Evolutionary conservation across 495 filamentous ascomycete species (phyloP).

Genomic region (Neurospora pannonica): DNA sequence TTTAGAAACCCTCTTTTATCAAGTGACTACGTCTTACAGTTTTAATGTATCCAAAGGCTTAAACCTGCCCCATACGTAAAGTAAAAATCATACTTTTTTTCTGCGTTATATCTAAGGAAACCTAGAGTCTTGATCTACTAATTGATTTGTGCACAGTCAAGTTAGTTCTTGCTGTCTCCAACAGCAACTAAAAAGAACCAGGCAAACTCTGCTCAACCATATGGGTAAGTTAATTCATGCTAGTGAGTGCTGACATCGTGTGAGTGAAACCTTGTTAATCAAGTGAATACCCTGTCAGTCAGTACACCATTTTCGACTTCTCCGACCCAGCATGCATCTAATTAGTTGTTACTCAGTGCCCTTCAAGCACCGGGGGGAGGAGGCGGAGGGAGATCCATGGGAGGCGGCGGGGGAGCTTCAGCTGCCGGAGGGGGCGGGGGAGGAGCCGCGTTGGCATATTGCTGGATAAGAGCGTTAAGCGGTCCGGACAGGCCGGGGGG

Average conservation of each 20-base stretch:
- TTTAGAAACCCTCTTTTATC: neutral
- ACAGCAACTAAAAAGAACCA: neutral
- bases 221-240: neutral
- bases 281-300: neutral
- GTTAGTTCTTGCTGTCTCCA: neutral
- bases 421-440: constrained; percentile 46
- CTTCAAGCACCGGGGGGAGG: constrained; percentile 49
- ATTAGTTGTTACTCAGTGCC: neutral
- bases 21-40: neutral
- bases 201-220: neutral
- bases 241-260: neutral
- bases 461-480: constrained; percentile 57
- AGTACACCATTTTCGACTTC: neutral
- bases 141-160: neutral
- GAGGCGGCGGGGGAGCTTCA: constrained; percentile 65
- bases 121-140: neutral
- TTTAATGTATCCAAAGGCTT: neutral
- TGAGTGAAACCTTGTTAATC: neutral
- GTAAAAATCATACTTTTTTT: neutral
- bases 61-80: neutral
- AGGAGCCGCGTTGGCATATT: constrained; percentile 49
- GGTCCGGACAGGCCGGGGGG: constrained; percentile 52
- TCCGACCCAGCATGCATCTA: neutral
- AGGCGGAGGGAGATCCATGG: constrained; percentile 66
- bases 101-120: neutral